Evolutionary conservation across 257 asterid genomes (phyloP).

Genomic region (Solanum chiquidenum): DNA sequence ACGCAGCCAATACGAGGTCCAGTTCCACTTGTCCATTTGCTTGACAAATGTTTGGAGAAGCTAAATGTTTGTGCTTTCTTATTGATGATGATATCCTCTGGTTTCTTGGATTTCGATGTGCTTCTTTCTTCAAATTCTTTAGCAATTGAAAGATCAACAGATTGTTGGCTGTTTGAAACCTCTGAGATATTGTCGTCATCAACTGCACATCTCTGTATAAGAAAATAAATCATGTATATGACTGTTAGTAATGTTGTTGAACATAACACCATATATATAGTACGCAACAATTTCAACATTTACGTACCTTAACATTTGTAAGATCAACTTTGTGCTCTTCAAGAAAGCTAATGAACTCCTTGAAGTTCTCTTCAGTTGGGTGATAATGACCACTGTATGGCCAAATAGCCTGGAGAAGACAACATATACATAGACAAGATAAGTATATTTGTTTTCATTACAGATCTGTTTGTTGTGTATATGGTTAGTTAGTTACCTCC

Average conservation of each 20-base stretch:
- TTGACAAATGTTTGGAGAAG: constrained; percentile 54
- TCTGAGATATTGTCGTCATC: constrained; percentile 62
- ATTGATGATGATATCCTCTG: not conserved
- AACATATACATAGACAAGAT: not conserved
- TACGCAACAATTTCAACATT: not conserved
- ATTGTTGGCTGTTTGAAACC: constrained; percentile 7
- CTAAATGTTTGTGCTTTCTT: constrained; percentile 9
- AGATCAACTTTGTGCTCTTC: constrained; percentile 70
- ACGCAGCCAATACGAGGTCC: constrained; percentile 94
- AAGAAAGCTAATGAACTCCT: constrained; percentile 64
- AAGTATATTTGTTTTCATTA: not conserved
- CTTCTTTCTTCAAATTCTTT: not conserved
- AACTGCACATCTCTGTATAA: constrained; percentile 56
- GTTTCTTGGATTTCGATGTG: not conserved
- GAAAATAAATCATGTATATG: not conserved
- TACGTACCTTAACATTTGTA: constrained; percentile 56
- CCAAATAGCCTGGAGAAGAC: constrained; percentile 62
- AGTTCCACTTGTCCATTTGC: constrained; percentile 76
- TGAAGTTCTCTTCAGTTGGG: constrained; percentile 81
- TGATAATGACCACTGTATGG: constrained; percentile 94
- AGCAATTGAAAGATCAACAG: constrained; percentile 5
- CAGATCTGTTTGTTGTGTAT: not conserved
- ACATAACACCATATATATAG: not conserved
- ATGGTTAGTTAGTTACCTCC: constrained; percentile 38
- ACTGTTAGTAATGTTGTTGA: not conserved